Evolutionary conservation across 2,329 filamentous ascomycete species (phyloP), one percentile per base, ranked within the genome.

Genomic region (Xenoacremonium recifei): DNA sequence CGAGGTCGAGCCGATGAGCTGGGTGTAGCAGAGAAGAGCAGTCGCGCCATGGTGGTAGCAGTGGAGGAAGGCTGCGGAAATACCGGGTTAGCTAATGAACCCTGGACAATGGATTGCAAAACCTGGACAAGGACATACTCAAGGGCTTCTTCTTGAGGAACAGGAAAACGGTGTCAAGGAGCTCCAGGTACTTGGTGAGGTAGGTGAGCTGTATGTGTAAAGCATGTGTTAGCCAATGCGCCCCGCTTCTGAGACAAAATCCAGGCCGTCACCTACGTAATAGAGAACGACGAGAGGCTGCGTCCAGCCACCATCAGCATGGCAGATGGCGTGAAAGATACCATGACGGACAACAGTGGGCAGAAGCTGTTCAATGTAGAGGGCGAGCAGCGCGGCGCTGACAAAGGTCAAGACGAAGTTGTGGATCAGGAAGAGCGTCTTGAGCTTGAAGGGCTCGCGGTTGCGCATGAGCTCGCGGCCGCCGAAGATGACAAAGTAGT

Each of bases 61-160:
- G 80, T 97, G 92, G 57, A 97, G 87, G 84, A 97, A 97, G 62
- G 93, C 78, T 83, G n/a, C n/a, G n/a, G n/a, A 49, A 23, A 30
- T n/a, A 5, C 7, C n/a, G 32, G 12, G 50, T 70, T 61, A 71
- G 65, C 55, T n/a, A n/a, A n/a, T n/a, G n/a, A n/a, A n/a, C n/a
- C n/a, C n/a, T n/a, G n/a, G n/a, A n/a, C n/a, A n/a, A n/a, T n/a
- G n/a, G n/a, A n/a, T n/a, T n/a, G n/a, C n/a, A n/a, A n/a, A n/a
- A n/a, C n/a, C n/a, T n/a, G n/a, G n/a, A n/a, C 23, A 9, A 13
- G 13, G n/a, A 59, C 64, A 21, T 58, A 68, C 65, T 96, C 66
- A 96, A 73, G 40, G 92, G 92, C 85, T 97, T 97, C 85, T 97
- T 97, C 85, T 97, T 97, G 68, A 97, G 82, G 75, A 96, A 93